Percentiles rank a stretch among this genome's conserved stretches.
phyloP scores from a whole-genome alignment of 352 stramenopile species.

The Phytophthora sojae region DNA sequence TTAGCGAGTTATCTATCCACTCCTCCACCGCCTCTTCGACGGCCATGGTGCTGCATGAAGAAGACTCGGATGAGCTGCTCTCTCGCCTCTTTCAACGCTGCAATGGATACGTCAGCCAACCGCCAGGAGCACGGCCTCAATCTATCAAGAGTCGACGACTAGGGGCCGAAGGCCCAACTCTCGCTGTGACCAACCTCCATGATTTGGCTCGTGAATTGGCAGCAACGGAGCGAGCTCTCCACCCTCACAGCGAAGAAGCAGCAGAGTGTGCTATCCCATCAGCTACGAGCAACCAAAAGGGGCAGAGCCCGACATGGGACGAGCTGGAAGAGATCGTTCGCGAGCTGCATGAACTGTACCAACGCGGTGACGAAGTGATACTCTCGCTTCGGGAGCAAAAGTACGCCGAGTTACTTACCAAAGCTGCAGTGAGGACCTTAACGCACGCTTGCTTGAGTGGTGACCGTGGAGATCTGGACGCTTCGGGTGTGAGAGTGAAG shows the following conservation, averaged over 20 bases:
- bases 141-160: conserved; percentile 11
- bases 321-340: conserved; percentile 46
- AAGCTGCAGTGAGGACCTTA: conserved; percentile 32
- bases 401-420: conserved; percentile 30
- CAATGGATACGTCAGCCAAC: conserved; percentile 3
- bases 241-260: conserved; percentile 4
- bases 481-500: conserved; percentile 38
- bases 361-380: conserved; percentile 7
- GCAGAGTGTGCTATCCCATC: neutral
- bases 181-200: conserved; percentile 39
- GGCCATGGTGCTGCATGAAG: conserved; percentile 28
- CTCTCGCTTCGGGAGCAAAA: conserved; percentile 37
- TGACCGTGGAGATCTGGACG: conserved; percentile 24
- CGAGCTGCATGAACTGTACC: conserved; percentile 46
- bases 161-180: conserved; percentile 20
- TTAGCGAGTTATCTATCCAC: conserved; percentile 1
- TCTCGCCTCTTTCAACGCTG: conserved; percentile 40
- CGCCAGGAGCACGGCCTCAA: neutral
- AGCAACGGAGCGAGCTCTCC: conserved; percentile 33
- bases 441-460: conserved; percentile 22
- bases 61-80: conserved; percentile 36
- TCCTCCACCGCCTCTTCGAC: conserved; percentile 25
- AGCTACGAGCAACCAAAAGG: conserved; percentile 10
- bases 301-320: conserved; percentile 20
- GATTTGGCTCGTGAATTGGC: conserved; percentile 31